Conservation (phyloP, 208 protist species). For the Spongospora subterranea region DNA sequence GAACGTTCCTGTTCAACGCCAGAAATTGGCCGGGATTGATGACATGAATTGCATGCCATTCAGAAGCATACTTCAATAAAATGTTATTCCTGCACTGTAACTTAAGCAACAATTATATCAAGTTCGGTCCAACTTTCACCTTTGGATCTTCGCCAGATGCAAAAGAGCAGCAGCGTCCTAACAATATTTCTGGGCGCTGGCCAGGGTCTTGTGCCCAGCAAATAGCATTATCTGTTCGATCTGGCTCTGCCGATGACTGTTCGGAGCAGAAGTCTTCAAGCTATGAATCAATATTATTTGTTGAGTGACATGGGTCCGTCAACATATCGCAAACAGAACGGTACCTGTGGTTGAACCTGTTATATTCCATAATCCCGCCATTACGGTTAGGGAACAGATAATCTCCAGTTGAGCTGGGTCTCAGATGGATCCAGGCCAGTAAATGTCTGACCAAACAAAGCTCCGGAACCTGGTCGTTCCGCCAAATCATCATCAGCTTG, state of each 20-base stretch:
- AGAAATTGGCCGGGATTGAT: background rate
- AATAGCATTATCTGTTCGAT: slow-evolving; percentile 10
- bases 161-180: background rate
- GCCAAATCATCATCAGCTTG: background rate
- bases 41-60: background rate
- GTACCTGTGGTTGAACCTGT: background rate
- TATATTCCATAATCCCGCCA: background rate
- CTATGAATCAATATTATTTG: background rate
- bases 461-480: background rate
- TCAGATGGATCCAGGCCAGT: background rate
- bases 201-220: slow-evolving; percentile 20
- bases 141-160: background rate
- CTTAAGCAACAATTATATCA: background rate
- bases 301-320: background rate
- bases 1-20: background rate
- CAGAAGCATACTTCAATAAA: background rate
- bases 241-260: background rate
- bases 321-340: too few relatives aligned
- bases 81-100: background rate
- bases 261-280: slow-evolving; percentile 2
- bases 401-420: background rate
- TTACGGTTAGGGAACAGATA: background rate
- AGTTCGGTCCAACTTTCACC: too few relatives aligned
- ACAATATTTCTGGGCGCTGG: background rate
- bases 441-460: slow-evolving; percentile 32